Base-by-base conservation (phyloP, 495 filamentous ascomycete species). In the Tetracladium marchalianum region DNA sequence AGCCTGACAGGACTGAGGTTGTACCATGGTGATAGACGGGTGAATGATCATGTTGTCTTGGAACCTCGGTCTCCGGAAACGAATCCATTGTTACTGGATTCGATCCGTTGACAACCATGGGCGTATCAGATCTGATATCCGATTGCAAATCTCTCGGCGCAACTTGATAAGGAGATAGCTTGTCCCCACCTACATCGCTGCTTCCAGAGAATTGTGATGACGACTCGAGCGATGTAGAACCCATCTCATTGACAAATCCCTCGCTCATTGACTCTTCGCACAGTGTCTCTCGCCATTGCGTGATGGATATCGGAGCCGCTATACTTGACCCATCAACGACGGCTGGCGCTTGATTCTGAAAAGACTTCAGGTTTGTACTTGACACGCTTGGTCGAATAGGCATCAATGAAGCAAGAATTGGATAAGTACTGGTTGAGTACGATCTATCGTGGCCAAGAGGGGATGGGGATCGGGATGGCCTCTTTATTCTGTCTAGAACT, bases 391-490 rank as follows among this genome's bases (percentile, higher is more conserved):
- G 57, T 37, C 50, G 53, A 15, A 50, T 52, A 3, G 44, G 45
- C 19, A 43, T 46, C 1, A 51, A 22, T 4, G 48, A 67, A 52
- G 39, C 62, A 24, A 52, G 66, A 11, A 62, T 54, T 10, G 70
- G 65, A 39, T 57, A 62, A 37, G 63, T 55, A 13, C 72, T 67
- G 4, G 61, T 56, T 4, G 72, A 69, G 34, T 65, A 63, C 17
- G 62, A 65, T 41, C 69, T 63, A 34, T 62, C 58, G 53, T 73
- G 71, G 5, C 65, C 67, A 31, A 69, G 58, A 3, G 74, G 74
- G 0, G 74, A 78, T 7, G 74, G 71, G n/a, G 74, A 76, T 16
- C 72, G 64, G 15, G 74, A 76, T 11, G 65, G 67, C 31, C 71
- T 61, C 56, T 64, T 69, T 42, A 72, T 69, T 22, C 68, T 56